These are phyloP conservation scores for Gardenia jasminoides DNA, from an alignment of 257 asterid species.

Conservation along the genomic window DNA sequence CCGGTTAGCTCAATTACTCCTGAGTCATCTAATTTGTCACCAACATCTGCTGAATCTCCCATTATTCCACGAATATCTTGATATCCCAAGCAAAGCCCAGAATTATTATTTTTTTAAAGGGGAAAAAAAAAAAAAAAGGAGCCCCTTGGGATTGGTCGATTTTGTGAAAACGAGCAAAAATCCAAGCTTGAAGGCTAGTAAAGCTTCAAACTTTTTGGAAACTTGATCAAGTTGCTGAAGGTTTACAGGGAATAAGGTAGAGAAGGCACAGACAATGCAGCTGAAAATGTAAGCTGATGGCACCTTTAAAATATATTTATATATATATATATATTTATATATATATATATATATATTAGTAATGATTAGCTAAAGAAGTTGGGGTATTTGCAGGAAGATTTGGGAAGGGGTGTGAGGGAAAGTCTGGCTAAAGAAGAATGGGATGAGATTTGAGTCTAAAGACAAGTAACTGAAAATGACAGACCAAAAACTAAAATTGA, in stretches of 20 bases:
- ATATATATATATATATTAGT: too few species aligned
- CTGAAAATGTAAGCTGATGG: background rate
- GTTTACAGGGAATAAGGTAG: background rate
- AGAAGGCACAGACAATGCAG: background rate
- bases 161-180: background rate
- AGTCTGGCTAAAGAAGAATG: conserved; percentile 3
- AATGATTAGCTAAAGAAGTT: background rate
- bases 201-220: conserved; percentile 18
- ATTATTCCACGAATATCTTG: conserved; percentile 24
- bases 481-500: background rate
- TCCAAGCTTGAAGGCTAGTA: background rate
- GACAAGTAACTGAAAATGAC: conserved; percentile 1
- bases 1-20: conserved; percentile 60
- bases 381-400: background rate
- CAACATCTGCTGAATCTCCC: conserved; percentile 33
- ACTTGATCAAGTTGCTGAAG: too few species aligned
- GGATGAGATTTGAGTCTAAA: conserved; percentile 6
- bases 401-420: background rate
- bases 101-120: background rate
- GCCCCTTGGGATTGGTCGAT: background rate
- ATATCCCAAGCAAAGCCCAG: background rate
- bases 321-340: too few species aligned
- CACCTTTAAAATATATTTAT: background rate
- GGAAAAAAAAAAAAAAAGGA: too few species aligned
- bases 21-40: conserved; percentile 33